Percentiles rank a stretch among this genome's conserved stretches.
Conservation (phyloP, 1,284 basidiomycete species). For the Chalciporus piperatoides region DNA sequence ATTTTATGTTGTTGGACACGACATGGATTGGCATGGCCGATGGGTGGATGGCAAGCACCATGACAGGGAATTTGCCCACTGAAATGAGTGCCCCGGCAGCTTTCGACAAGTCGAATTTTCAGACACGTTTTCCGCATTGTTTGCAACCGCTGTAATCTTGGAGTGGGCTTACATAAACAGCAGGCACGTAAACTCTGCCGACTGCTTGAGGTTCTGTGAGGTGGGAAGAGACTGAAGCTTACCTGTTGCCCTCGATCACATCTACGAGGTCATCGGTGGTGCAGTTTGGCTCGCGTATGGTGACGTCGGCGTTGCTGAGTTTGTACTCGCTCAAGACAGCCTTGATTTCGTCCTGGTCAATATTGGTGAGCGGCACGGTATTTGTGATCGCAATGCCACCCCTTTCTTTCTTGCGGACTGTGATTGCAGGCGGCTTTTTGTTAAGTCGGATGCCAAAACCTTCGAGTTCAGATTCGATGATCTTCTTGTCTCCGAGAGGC, state of each 20-base stretch:
- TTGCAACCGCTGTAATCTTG: background rate
- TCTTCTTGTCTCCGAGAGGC: slow-evolving; percentile 90
- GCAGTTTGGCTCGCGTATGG: slow-evolving; percentile 90
- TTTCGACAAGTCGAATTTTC: too few species aligned
- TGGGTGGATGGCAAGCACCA: too few species aligned
- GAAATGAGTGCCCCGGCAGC: too few species aligned
- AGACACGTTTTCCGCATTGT: too few species aligned
- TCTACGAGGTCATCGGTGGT: slow-evolving; percentile 98
- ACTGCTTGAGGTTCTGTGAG: slow-evolving; percentile 8
- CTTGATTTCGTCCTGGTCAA: slow-evolving; percentile 94
- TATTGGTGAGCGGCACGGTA: slow-evolving; percentile 95
- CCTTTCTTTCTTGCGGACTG: slow-evolving; percentile 90
- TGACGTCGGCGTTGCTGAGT: slow-evolving; percentile 87
- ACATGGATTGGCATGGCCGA: too few species aligned
- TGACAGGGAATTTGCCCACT: too few species aligned
- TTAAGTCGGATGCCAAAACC: slow-evolving; percentile 97
- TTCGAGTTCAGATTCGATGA: slow-evolving; percentile 92
- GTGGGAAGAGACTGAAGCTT: slow-evolving; percentile 16
- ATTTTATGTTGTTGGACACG: too few species aligned
- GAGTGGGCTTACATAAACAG: slow-evolving; percentile 67
- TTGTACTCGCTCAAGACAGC: slow-evolving; percentile 95
- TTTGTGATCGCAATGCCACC: slow-evolving; percentile 93
- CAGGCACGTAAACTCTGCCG: slow-evolving; percentile 87
- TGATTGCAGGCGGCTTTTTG: slow-evolving; percentile 90
- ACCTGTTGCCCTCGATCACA: slow-evolving; percentile 91